These are phyloP conservation scores for Magnusiomyces paraingens DNA, from an alignment of 1,139 yeast species.

Conservation along the genomic window DNA sequence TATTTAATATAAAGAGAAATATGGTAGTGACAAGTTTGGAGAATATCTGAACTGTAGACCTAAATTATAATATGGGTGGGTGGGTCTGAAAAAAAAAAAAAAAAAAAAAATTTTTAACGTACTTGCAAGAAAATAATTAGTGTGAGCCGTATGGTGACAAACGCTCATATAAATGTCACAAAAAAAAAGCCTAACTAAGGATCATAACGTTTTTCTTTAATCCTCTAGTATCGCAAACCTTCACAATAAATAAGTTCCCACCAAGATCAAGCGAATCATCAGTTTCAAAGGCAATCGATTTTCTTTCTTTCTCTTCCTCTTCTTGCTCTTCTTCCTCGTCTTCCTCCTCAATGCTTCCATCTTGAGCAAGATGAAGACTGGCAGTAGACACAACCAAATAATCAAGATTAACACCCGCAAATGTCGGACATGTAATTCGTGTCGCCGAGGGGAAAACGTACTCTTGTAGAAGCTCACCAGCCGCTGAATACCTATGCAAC, in stretches of 20 bases:
- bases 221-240: conserved; percentile 21
- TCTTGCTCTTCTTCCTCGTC: no score
- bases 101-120: no score
- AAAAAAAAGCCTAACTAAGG: no score
- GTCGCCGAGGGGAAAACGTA: conserved; percentile 51
- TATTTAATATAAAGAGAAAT: no score
- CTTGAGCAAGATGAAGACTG: conserved; percentile 36
- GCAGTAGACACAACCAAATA: conserved; percentile 68
- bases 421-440: conserved; percentile 60
- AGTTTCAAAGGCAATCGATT: neutral
- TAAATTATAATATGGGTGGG: no score
- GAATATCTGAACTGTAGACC: no score
- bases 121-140: no score
- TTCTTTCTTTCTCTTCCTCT: no score
- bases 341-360: neutral
- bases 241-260: conserved; percentile 43
- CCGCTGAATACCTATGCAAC: conserved; percentile 44
- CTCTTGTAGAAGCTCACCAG: conserved; percentile 48
- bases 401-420: conserved; percentile 57
- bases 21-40: no score
- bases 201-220: conserved; percentile 11
- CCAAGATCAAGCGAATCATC: conserved; percentile 44
- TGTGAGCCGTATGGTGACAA: no score
- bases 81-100: no score
- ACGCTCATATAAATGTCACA: no score